Conservation (phyloP, 139 green algal genomes). For the Haematococcus lacustris region DNA sequence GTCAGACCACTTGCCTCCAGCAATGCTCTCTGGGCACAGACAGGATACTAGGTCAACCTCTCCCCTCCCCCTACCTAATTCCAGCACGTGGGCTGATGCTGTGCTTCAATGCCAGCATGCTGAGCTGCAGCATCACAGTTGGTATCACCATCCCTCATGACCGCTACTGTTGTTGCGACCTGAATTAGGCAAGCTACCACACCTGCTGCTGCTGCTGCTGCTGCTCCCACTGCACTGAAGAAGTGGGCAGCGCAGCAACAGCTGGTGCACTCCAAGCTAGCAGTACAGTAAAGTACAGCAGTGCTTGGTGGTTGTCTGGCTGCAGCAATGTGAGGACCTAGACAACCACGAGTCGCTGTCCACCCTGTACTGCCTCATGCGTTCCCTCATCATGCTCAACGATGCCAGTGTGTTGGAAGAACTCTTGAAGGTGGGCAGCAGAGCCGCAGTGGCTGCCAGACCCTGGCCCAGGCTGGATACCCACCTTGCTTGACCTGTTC, state of each 20-base stretch:
- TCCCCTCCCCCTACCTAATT: neutral
- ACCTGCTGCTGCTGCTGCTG: neutral
- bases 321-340: conserved; percentile 83
- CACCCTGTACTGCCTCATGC: conserved; percentile 68
- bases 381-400: conserved; percentile 84
- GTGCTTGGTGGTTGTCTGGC: neutral
- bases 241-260: neutral
- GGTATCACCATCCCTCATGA: neutral
- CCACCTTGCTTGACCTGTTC: neutral
- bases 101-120: neutral
- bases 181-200: too few relatives aligned
- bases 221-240: neutral
- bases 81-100: neutral
- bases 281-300: neutral
- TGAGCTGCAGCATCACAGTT: neutral
- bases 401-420: conserved; percentile 82
- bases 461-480: neutral
- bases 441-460: neutral
- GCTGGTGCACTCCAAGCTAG: neutral
- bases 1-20: too few relatives aligned
- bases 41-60: too few relatives aligned
- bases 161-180: too few relatives aligned
- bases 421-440: conserved; percentile 43
- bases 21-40: too few relatives aligned
- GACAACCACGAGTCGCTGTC: conserved; percentile 75